Conservation (phyloP, 163 green algal species). For the Chloroidium sp. region DNA sequence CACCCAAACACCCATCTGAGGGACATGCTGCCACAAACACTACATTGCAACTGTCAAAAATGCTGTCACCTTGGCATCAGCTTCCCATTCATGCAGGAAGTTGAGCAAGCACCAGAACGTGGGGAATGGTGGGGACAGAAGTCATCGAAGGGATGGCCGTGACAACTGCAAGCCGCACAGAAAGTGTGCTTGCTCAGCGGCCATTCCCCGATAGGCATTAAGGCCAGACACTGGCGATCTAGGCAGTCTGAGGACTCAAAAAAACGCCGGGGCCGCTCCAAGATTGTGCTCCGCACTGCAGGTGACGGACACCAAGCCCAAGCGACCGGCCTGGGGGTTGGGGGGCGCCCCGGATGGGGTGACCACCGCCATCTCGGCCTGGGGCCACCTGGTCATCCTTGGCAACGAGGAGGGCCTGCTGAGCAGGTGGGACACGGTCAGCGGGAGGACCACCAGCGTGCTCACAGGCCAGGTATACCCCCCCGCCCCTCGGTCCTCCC, state of each 20-base stretch:
- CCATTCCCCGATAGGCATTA: too few relatives aligned
- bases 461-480: conserved; percentile 15
- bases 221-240: too few relatives aligned
- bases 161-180: too few relatives aligned
- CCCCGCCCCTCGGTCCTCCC: neutral
- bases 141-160: too few relatives aligned
- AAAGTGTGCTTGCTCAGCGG: too few relatives aligned
- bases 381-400: conserved; percentile 50
- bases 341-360: conserved; percentile 38
- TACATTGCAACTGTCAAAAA: neutral
- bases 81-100: too few relatives aligned
- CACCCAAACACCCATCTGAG: neutral
- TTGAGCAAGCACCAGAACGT: neutral
- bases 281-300: conserved; percentile 2
- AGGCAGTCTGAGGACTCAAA: too few relatives aligned
- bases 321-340: conserved; percentile 33
- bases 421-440: conserved; percentile 39
- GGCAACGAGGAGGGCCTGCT: conserved; percentile 53
- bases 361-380: conserved; percentile 47
- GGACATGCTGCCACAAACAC: neutral
- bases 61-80: too few relatives aligned
- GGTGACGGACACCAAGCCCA: conserved; percentile 49
- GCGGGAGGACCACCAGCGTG: conserved; percentile 20
- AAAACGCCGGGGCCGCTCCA: too few relatives aligned
- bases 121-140: too few relatives aligned